A percentile compares a stretch with the other conserved stretches of the same genome.
These are phyloP conservation scores for Penicillium sp. DNA, from an alignment of 2,329 filamentous ascomycete genomes.

Conservation along the genomic window DNA sequence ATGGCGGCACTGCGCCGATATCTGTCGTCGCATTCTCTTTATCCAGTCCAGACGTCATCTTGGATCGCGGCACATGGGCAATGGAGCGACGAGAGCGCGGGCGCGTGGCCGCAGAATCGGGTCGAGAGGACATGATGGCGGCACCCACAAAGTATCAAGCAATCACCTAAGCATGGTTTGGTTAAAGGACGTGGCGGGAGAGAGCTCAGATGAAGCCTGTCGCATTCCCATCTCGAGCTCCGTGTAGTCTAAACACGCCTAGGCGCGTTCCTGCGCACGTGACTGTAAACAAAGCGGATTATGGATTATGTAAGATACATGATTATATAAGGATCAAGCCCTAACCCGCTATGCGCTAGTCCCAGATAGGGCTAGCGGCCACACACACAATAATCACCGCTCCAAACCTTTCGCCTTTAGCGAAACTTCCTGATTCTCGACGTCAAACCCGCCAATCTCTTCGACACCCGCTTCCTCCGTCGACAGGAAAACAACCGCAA, in stretches of 20 bases:
- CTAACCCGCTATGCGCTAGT: conserved; percentile 40
- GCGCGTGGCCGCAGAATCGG: conserved; percentile 35
- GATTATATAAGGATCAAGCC: conserved; percentile 25
- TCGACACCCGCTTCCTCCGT: conserved; percentile 41
- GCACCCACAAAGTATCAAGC: neutral
- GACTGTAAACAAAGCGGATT: conserved; percentile 42
- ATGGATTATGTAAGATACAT: neutral
- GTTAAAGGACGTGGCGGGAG: neutral
- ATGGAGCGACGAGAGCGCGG: conserved; percentile 68
- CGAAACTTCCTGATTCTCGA: conserved; percentile 45
- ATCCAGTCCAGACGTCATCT: conserved; percentile 54
- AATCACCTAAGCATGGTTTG: conserved; percentile 15
- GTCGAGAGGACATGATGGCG: conserved; percentile 35
- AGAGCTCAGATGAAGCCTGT: neutral
- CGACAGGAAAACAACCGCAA: conserved; percentile 55
- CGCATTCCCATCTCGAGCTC: conserved; percentile 16
- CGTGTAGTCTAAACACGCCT: conserved; percentile 8
- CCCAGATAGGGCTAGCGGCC: conserved; percentile 34
- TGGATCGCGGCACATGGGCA: conserved; percentile 57
- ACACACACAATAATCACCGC: conserved; percentile 41
- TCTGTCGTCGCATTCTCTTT: conserved; percentile 80
- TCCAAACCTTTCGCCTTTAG: conserved; percentile 17
- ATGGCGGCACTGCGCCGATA: conserved; percentile 49
- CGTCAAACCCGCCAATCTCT: conserved; percentile 36
- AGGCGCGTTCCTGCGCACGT: conserved; percentile 35